Conservation (phyloP, 2,329 filamentous ascomycete species). For the Coniochaeta prunicola region DNA sequence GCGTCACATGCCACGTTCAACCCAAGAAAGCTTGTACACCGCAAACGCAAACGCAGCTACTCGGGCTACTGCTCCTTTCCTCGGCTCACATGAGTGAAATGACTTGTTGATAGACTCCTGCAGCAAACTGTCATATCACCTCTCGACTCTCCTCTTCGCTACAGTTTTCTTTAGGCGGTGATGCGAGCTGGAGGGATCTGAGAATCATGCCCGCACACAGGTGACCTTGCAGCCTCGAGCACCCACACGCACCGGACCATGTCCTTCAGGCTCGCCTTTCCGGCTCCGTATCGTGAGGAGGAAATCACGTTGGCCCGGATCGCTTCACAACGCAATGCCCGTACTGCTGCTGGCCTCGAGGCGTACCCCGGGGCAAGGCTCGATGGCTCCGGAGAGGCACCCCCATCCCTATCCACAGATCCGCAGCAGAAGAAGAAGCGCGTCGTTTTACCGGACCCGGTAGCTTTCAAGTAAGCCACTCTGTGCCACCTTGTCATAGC, state of each 20-base stretch:
- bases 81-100: neutral
- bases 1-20: neutral
- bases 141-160: neutral
- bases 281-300: constrained; percentile 24
- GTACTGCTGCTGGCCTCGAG: neutral
- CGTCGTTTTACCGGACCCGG: constrained; percentile 51
- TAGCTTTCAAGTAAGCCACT: constrained; percentile 44
- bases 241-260: constrained; percentile 18
- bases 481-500: neutral
- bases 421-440: constrained; percentile 26
- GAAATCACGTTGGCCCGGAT: constrained; percentile 25
- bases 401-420: constrained; percentile 7
- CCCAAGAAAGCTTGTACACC: neutral
- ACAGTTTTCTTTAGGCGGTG: neutral
- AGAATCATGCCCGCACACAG: neutral
- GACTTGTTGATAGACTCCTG: neutral
- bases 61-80: neutral
- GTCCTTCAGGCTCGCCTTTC: constrained; percentile 28
- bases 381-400: constrained; percentile 12
- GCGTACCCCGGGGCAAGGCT: constrained; percentile 7
- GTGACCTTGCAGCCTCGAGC: neutral
- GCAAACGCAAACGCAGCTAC: neutral
- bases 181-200: neutral
- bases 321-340: constrained; percentile 18
- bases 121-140: neutral